Base-by-base conservation (phyloP, 2,329 filamentous ascomycete species). In the Phialophora tarda region DNA sequence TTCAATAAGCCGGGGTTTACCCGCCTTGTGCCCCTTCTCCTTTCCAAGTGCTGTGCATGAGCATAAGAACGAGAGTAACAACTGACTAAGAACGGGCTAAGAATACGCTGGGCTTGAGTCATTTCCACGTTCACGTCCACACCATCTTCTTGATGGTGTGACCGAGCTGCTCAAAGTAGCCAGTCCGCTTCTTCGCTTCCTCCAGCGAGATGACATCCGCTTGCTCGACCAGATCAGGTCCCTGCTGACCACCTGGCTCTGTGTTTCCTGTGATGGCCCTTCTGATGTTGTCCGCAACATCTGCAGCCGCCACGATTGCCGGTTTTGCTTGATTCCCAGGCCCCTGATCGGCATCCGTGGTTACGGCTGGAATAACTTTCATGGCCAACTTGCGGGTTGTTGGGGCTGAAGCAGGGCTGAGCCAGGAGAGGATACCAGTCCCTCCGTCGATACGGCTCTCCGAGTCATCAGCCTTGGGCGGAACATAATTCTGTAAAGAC, bases 61-160 rank as follows among this genome's bases (percentile, higher is more conserved):
- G 38, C n/a, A 11, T n/a, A 4, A 44, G 38, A 44, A 44, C 17
- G 6, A 44, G 17, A 3, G 38, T n/a, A 44, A n/a, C n/a, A n/a
- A n/a, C n/a, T n/a, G n/a, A n/a, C n/a, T n/a, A n/a, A n/a, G 2
- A 21, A 7, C 38, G 17, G 38, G 17, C 6, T n/a, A n/a, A n/a
- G 38, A 41, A 44, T 44, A 23, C 24, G 21, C 48, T 26, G n/a
- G 23, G 23, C 47, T 24, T 10, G 23, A 23, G 12, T 4, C 47
- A 10, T 23, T 23, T n/a, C 8, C 21, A 1, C 3, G 30, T 41
- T 78, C 73, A 87, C 2, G 84, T 83, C 95, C 95, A 98, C 12
- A 99, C 93, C 76, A 98, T 80, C 82, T 92, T 96, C 86, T 97
- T 97, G 73, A 98, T 84, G 66, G 90, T 91, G 81, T 98, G 93